phyloP scores from a whole-genome alignment of 2,329 filamentous ascomycete species.

The Xylariales sp. region DNA sequence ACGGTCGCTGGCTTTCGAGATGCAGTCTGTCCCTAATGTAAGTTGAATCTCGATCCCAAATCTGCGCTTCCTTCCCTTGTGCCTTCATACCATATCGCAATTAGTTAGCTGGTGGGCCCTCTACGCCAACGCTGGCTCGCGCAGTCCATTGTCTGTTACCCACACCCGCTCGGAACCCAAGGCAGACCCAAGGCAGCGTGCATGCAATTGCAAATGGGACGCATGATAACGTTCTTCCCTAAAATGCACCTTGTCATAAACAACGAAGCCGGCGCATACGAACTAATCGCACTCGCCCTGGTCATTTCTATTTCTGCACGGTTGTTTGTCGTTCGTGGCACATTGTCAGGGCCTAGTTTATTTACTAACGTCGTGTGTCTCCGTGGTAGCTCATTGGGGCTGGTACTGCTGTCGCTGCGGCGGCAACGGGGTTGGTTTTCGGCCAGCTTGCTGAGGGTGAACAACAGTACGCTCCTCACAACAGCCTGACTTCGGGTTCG shows the following conservation, averaged over 20 bases:
- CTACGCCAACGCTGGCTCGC: constrained; percentile 21
- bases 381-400: constrained; percentile 67
- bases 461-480: constrained; percentile 46
- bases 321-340: constrained; percentile 16
- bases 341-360: constrained; percentile 14
- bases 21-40: constrained; percentile 67
- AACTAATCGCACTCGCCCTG: background rate
- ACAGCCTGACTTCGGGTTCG: constrained; percentile 44
- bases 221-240: constrained; percentile 23
- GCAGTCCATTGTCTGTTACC: constrained; percentile 24
- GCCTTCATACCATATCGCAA: constrained; percentile 26
- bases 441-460: constrained; percentile 62
- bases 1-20: constrained; percentile 55
- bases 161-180: constrained; percentile 27
- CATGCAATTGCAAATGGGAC: constrained; percentile 8
- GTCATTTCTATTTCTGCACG: background rate
- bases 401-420: constrained; percentile 70
- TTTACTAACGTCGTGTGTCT: constrained; percentile 42
- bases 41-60: constrained; percentile 49
- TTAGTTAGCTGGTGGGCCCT: constrained; percentile 35
- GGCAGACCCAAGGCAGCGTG: constrained; percentile 9
- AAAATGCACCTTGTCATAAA: constrained; percentile 4
- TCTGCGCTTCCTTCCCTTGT: constrained; percentile 17
- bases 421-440: constrained; percentile 69
- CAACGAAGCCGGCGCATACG: background rate